Conservation (phyloP, 108 stramenopile genomes). For the Nitzschia putrida region DNA sequence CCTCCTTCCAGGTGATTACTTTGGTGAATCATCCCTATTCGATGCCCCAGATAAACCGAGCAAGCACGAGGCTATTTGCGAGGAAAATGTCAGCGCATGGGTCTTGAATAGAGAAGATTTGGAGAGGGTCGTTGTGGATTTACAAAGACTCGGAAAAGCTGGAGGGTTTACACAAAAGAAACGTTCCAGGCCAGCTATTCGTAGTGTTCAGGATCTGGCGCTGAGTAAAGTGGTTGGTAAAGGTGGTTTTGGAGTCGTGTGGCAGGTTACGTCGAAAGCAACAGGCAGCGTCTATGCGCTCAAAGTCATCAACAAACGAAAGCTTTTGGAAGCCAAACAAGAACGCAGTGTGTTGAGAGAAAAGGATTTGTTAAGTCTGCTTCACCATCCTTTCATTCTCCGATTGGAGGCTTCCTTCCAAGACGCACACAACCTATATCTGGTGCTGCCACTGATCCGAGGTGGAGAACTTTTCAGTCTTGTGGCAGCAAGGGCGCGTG, state of each 20-base stretch:
- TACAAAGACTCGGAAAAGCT: constrained; percentile 48
- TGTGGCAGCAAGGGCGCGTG: constrained; percentile 20
- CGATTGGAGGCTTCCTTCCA: constrained; percentile 52
- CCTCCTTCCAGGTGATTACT: constrained; percentile 57
- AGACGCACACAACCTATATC: constrained; percentile 55
- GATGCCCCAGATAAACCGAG: constrained; percentile 35
- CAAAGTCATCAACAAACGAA: constrained; percentile 36
- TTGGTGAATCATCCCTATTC: constrained; percentile 47
- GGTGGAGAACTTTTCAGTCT: constrained; percentile 71
- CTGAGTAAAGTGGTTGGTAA: constrained; percentile 68
- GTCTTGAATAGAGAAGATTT: constrained; percentile 58
- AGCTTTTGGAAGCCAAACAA: constrained; percentile 17
- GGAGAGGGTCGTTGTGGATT: constrained; percentile 56
- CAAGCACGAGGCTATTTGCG: constrained; percentile 38
- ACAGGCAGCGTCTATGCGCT: constrained; percentile 36
- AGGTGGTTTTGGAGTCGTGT: constrained; percentile 81
- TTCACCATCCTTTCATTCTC: constrained; percentile 69
- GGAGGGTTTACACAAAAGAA: constrained; percentile 37
- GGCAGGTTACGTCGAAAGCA: constrained; percentile 51
- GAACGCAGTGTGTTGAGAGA: constrained; percentile 67
- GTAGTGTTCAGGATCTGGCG: constrained; percentile 49
- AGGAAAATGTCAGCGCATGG: constrained; percentile 54
- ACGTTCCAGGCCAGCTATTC: constrained; percentile 26
- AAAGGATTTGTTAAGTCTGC: constrained; percentile 49
- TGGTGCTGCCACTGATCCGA: constrained; percentile 57